Conservation (phyloP, 805 yeast genomes). For the Starmerella etchellsii region DNA sequence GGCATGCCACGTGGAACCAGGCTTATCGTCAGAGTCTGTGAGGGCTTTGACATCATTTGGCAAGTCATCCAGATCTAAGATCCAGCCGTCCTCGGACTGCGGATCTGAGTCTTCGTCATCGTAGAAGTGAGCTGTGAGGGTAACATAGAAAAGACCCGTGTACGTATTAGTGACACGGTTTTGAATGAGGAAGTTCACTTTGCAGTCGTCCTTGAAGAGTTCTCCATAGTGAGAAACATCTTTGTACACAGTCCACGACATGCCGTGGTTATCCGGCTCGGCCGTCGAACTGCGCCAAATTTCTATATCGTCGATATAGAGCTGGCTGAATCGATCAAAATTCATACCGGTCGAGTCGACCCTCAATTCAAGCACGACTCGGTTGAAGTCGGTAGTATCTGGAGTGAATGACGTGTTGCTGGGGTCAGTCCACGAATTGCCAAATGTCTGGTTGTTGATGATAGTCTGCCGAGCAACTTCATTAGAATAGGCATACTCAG, state of each 20-base stretch:
- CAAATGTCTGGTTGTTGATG: constrained; percentile 23
- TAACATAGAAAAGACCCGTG: constrained; percentile 49
- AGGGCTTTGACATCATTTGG: constrained; percentile 13
- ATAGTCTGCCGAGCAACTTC: constrained; percentile 14
- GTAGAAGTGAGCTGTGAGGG: constrained; percentile 41
- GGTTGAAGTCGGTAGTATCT: constrained; percentile 25
- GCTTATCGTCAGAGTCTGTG: constrained; percentile 1
- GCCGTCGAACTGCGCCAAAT: constrained; percentile 79
- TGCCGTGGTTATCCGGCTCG: constrained; percentile 50
- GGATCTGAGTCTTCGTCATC: constrained; percentile 5
- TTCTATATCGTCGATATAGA: constrained; percentile 38
- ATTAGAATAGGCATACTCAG: constrained; percentile 8
- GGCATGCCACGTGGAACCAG: constrained; percentile 14
- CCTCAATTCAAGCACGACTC: constrained; percentile 27
- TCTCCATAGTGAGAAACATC: constrained; percentile 50
- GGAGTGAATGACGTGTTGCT: constrained; percentile 25
- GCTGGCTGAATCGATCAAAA: constrained; percentile 29
- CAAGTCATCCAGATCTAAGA: constrained; percentile 9
- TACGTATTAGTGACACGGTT: constrained; percentile 40
- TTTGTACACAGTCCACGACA: constrained; percentile 43
- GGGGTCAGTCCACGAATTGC: constrained; percentile 28
- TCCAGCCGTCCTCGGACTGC: constrained; percentile 17
- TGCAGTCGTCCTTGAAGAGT: constrained; percentile 33
- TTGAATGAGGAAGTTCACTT: constrained; percentile 35
- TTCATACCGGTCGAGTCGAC: constrained; percentile 29